Base-by-base conservation (phyloP, 805 yeast species). In the Yamadazyma sp. region DNA sequence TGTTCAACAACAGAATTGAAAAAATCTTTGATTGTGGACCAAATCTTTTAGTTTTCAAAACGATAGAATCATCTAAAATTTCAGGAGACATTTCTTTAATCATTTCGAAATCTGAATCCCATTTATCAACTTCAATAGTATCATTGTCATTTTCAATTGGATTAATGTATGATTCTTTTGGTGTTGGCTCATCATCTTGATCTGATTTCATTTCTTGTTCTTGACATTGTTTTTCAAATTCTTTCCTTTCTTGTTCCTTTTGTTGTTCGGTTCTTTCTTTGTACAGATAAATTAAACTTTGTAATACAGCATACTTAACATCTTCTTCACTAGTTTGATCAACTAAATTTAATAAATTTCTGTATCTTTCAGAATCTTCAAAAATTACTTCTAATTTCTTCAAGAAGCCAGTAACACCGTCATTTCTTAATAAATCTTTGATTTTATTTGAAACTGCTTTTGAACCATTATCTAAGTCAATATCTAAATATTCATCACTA, bases 1-100 rank as follows among this genome's bases (percentile, higher is more conserved):
- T 41, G 36, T 60, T 60, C 12, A 39, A 39, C 41, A 60, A 49
- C 31, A 43, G 45, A 23, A 60, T 31, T 2, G 58, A 52, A 23
- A 55, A 46, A 7, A 53, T 42, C 21, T 43, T 45, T 3, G 55
- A 44, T 18, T 49, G 40, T 16, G 39, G 41, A 5, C 46, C 44
- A 20, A 36, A 36, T 17, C 45, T 45, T 33, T 53, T 55, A 6
- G 40, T 30, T 19, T 20, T 35, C 17, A 38, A 29, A 4, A 14
- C 18, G 5, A 32, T 15, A 5, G 29, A 13, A 11, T 24, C 28
- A 7, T 17, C 23, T 9, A 20, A 8, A 15, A 5, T 7, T 11
- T n/a, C 7, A 5, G 22, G 23, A 15, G 16, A 12, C n/a, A 14
- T 14, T 7, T 26, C 18, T 12, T 26, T 11, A n/a, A n/a, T n/a